These are phyloP conservation scores for Solanum hybrid DNA, from an alignment of 305 asterid species.

Conservation along the genomic window DNA sequence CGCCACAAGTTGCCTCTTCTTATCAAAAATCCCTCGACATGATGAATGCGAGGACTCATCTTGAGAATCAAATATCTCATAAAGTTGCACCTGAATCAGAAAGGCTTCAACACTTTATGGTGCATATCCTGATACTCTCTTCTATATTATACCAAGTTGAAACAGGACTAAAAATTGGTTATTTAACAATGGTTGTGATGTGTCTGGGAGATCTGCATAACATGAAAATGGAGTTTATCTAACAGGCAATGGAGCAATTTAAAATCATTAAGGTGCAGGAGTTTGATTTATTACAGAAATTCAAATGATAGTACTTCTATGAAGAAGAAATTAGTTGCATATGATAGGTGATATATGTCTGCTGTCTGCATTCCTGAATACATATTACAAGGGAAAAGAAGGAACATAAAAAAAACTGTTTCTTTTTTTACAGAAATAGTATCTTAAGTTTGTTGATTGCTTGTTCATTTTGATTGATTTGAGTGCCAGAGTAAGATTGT, in stretches of 20 bases:
- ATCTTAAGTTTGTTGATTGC: not conserved
- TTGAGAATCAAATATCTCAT: conserved; percentile 60
- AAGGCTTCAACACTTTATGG: conserved; percentile 68
- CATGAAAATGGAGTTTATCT: not conserved
- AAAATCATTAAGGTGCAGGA: not conserved
- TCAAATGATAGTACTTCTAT: not conserved
- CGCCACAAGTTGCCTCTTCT: conserved; percentile 53
- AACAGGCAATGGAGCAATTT: not conserved
- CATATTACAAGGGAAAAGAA: not conserved
- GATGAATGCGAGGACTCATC: conserved; percentile 55
- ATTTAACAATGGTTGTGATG: not conserved
- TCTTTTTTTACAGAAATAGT: not conserved
- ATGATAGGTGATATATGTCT: not conserved
- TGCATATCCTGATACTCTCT: conserved; percentile 13
- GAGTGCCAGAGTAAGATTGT: not conserved
- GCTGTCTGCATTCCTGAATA: not conserved
- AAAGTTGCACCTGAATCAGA: conserved; percentile 44
- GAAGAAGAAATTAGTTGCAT: not conserved
- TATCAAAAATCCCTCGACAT: conserved; percentile 72
- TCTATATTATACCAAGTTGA: not conserved
- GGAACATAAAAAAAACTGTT: not conserved
- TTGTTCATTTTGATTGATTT: not conserved
- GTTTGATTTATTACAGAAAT: not conserved
- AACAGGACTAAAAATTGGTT: not conserved
- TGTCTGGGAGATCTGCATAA: not conserved